Conservation (phyloP, 2,329 filamentous ascomycete genomes). For the Ophiostoma australiae region DNA sequence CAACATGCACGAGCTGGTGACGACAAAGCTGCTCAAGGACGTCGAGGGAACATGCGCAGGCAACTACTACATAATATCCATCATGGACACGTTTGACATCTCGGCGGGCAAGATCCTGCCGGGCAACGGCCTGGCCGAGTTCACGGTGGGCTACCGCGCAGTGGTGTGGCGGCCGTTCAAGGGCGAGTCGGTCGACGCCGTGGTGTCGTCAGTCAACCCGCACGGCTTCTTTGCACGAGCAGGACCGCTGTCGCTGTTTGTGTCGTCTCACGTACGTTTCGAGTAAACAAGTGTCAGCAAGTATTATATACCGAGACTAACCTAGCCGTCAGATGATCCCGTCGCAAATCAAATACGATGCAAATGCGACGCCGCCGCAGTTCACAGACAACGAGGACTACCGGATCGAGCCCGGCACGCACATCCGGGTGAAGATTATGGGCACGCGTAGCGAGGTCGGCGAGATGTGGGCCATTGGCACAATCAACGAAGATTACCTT, state of each 20-base stretch:
- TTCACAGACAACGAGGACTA: slow-evolving; percentile 94
- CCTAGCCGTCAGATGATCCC: slow-evolving; percentile 71
- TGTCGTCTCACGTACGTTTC: slow-evolving; percentile 68
- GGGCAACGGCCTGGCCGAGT: slow-evolving; percentile 86
- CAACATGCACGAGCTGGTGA: slow-evolving; percentile 87
- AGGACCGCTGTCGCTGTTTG: slow-evolving; percentile 72
- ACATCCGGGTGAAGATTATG: slow-evolving; percentile 89
- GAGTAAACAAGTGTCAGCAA: too few relatives aligned
- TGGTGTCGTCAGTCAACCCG: slow-evolving; percentile 84
- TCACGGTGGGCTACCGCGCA: slow-evolving; percentile 89
- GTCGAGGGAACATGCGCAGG: slow-evolving; percentile 94
- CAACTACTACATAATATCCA: slow-evolving; percentile 95
- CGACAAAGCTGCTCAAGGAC: slow-evolving; percentile 81
- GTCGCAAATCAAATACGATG: slow-evolving; percentile 85
- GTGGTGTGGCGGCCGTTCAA: slow-evolving; percentile 98
- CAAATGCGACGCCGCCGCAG: slow-evolving; percentile 91
- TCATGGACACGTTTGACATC: slow-evolving; percentile 94
- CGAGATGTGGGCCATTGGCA: slow-evolving; percentile 94
- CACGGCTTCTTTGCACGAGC: slow-evolving; percentile 88
- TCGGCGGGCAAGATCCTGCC: slow-evolving; percentile 89
- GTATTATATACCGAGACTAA: not conserved
- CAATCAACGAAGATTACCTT: slow-evolving; percentile 81
- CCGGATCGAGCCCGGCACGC: slow-evolving; percentile 87
- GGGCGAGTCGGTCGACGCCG: slow-evolving; percentile 94
- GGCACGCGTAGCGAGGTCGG: slow-evolving; percentile 90